phyloP scores from a whole-genome alignment of 2,329 filamentous ascomycete genomes.

The Monosporascus sp. region DNA sequence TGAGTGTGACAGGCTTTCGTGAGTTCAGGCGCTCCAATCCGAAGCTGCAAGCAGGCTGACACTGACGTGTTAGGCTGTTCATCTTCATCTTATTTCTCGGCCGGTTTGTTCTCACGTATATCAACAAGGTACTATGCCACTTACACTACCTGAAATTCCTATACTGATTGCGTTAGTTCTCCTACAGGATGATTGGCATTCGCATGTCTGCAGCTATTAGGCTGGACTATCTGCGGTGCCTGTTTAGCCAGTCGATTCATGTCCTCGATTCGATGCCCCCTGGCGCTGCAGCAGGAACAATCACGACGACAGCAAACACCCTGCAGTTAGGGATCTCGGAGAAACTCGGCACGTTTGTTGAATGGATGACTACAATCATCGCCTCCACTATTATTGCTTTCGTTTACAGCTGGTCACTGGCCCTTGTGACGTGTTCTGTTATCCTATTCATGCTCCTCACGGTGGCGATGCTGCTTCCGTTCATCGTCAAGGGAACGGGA shows the following conservation, averaged over 20 bases:
- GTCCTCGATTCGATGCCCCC: constrained; percentile 62
- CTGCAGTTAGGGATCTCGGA: constrained; percentile 62
- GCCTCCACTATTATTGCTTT: constrained; percentile 52
- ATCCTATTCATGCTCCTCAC: constrained; percentile 51
- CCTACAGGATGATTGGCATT: constrained; percentile 57
- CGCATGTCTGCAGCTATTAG: constrained; percentile 57
- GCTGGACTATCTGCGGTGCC: constrained; percentile 56
- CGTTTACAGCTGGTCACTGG: constrained; percentile 52
- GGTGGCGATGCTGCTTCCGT: constrained; percentile 44
- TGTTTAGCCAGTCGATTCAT: constrained; percentile 62
- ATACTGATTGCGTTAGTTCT: constrained; percentile 36
- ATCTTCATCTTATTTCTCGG: constrained; percentile 67
- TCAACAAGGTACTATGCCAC: constrained; percentile 42
- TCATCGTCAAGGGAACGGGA: constrained; percentile 48
- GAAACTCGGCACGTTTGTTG: constrained; percentile 54
- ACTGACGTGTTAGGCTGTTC: constrained; percentile 45
- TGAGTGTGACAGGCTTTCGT: constrained; percentile 41
- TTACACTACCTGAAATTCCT: not conserved
- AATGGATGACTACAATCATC: constrained; percentile 48
- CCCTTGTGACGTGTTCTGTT: constrained; percentile 52
- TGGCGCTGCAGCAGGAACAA: constrained; percentile 56
- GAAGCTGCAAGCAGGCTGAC: constrained; percentile 5
- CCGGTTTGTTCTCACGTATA: constrained; percentile 58
- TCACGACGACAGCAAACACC: constrained; percentile 58
- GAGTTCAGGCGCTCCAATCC: constrained; percentile 12